A percentile compares a stretch with the other conserved stretches of the same genome.
phyloP scores from a whole-genome alignment of 2,329 filamentous ascomycete genomes.

The Arthrobotrys entomopaga region DNA sequence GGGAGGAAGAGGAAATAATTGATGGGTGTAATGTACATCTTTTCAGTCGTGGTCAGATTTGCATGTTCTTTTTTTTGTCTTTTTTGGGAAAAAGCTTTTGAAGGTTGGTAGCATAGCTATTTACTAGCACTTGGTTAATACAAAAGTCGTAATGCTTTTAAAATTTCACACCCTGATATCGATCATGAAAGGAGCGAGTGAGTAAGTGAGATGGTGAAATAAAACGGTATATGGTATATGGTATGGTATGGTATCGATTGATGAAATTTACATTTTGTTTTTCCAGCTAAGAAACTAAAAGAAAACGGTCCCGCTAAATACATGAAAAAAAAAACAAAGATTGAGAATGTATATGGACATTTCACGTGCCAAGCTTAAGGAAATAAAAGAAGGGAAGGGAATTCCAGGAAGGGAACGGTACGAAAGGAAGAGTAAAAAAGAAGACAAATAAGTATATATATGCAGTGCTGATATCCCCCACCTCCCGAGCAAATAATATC shows the following conservation, averaged over 20 bases:
- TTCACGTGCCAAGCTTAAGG: too few species aligned
- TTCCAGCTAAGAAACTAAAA: background rate
- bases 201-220: too few species aligned
- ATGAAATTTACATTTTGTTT: constrained; percentile 19
- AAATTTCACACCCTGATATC: too few species aligned
- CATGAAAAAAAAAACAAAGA: background rate
- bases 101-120: background rate
- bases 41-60: background rate
- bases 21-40: background rate
- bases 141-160: constrained; percentile 11
- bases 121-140: constrained; percentile 17
- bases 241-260: constrained; percentile 1
- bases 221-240: too few species aligned
- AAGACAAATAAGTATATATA: background rate
- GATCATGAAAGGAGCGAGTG: too few species aligned
- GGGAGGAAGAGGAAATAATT: constrained; percentile 5
- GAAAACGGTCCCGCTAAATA: too few species aligned
- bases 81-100: background rate
- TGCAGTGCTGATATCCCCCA: background rate
- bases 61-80: background rate
- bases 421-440: background rate
- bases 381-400: too few species aligned
- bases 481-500: background rate
- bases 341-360: too few species aligned
- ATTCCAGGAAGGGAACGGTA: too few species aligned